Percentiles rank a stretch among this genome's conserved stretches.
phyloP scores from a whole-genome alignment of 1,284 basidiomycete genomes.

The Papiliotrema flavescens region DNA sequence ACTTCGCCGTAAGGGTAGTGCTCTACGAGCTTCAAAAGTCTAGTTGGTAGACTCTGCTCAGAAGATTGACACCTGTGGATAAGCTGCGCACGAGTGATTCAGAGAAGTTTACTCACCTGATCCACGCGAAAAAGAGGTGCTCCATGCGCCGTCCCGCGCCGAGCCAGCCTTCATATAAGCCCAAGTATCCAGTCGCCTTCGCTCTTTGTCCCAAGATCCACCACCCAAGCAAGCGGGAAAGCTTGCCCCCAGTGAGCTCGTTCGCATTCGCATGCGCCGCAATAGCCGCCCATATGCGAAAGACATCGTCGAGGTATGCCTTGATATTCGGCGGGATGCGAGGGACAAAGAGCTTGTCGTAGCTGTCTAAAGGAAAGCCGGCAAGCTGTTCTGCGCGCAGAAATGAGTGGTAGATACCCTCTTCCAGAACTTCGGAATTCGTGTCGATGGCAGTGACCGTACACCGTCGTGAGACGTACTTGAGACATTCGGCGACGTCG shows the following conservation, averaged over 20 bases:
- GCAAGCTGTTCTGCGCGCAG: slow-evolving; percentile 33
- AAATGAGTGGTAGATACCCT: slow-evolving; percentile 27
- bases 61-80: slow-evolving; percentile 29
- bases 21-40: slow-evolving; percentile 31
- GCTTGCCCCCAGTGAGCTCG: slow-evolving; percentile 26
- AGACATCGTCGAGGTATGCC: slow-evolving; percentile 28
- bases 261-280: slow-evolving; percentile 31
- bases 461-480: slow-evolving; percentile 27
- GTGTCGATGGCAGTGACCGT: not conserved
- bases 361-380: slow-evolving; percentile 34
- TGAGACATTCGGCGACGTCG: slow-evolving; percentile 32
- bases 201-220: slow-evolving; percentile 27
- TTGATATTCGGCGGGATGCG: slow-evolving; percentile 8
- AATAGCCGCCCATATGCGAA: slow-evolving; percentile 34
- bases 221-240: slow-evolving; percentile 36
- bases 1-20: slow-evolving; percentile 37
- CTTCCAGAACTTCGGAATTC: not conserved
- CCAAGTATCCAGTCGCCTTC: slow-evolving; percentile 17
- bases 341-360: slow-evolving; percentile 23
- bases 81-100: not conserved
- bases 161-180: slow-evolving; percentile 35
- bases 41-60: slow-evolving; percentile 28
- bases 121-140: slow-evolving; percentile 41
- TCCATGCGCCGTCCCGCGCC: slow-evolving; percentile 29
- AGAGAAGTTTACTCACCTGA: slow-evolving; percentile 22